These are phyloP conservation scores for Silene vulgaris DNA, from an alignment of 179 eudicot genomes.

Conservation along the genomic window DNA sequence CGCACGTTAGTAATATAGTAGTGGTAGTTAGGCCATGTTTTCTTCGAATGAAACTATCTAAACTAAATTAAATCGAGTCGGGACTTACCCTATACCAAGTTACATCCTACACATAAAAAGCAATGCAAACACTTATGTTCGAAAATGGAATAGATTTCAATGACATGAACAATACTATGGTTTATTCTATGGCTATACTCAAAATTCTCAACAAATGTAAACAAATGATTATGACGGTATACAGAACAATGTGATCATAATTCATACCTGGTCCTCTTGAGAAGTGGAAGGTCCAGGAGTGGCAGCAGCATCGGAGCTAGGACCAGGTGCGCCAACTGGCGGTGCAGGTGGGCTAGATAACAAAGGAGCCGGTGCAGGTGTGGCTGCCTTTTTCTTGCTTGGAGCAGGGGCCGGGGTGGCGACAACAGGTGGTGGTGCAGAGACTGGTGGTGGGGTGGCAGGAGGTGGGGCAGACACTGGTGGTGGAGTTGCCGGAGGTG, in stretches of 20 bases:
- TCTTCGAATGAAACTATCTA: no score
- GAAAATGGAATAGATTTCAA: not conserved
- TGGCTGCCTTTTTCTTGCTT: conserved; percentile 9
- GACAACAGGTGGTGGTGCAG: conserved; percentile 26
- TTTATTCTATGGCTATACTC: not conserved
- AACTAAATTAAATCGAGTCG: no score
- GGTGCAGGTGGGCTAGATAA: conserved; percentile 44
- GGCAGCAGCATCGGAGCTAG: not conserved
- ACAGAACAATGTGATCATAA: no score
- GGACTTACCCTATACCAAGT: no score
- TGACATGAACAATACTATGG: not conserved
- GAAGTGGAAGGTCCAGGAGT: conserved; percentile 18
- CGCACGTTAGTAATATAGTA: no score
- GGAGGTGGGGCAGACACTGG: conserved; percentile 21
- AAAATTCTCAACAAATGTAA: not conserved
- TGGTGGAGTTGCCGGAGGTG: conserved; percentile 25
- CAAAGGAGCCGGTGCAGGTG: conserved; percentile 35
- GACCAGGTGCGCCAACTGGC: conserved; percentile 29
- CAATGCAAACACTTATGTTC: not conserved
- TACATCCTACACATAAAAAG: no score
- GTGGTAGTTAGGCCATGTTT: no score
- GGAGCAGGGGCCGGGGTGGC: conserved; percentile 30
- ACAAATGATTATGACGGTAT: not conserved
- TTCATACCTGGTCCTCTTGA: conserved; percentile 20
- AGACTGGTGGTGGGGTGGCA: conserved; percentile 12